Percentiles rank a stretch among this genome's conserved stretches.
Evolutionary conservation across 768 basidiomycete genomes (phyloP).

Genomic region (Tulasnella sp.): DNA sequence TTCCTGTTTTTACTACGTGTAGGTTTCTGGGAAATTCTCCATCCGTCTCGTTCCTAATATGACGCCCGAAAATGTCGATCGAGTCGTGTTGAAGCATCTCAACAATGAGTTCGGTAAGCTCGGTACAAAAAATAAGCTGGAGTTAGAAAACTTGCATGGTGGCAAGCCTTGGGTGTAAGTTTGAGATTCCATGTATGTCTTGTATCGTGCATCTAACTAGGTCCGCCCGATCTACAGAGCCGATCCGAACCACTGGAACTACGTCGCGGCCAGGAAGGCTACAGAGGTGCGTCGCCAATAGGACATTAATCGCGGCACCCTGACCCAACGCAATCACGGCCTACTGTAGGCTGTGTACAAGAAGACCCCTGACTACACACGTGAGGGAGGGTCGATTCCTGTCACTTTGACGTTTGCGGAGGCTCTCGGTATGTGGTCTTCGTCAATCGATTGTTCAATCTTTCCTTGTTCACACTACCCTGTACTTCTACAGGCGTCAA

Average conservation of each 20-base stretch:
- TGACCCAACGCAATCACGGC: not conserved
- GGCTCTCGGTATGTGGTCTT: conserved; percentile 38
- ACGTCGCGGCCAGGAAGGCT: conserved; percentile 74
- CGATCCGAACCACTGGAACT: conserved; percentile 84
- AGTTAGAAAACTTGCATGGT: conserved; percentile 59
- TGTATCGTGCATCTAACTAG: too few species aligned
- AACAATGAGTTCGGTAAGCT: conserved; percentile 75
- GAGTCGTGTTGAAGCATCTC: conserved; percentile 60
- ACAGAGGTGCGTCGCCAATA: conserved; percentile 45
- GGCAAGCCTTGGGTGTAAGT: conserved; percentile 75
- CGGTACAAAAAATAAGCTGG: conserved; percentile 71
- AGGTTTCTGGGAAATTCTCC: conserved; percentile 77
- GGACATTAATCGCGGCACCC: not conserved
- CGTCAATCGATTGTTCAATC: not conserved
- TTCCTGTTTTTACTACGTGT: too few species aligned
- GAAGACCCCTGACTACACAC: conserved; percentile 67
- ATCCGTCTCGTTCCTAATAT: conserved; percentile 81
- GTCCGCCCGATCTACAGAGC: conserved; percentile 26
- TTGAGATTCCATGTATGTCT: too few species aligned
- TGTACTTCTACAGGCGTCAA: conserved; percentile 39
- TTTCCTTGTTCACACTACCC: not conserved
- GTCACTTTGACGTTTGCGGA: conserved; percentile 92
- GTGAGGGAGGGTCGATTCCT: conserved; percentile 92
- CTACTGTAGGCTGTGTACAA: conserved; percentile 44
- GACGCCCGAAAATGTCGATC: conserved; percentile 61